These are phyloP conservation scores for Vaccinium vitisidaea DNA, from an alignment of 148 eudicot genomes.

Conservation along the genomic window DNA sequence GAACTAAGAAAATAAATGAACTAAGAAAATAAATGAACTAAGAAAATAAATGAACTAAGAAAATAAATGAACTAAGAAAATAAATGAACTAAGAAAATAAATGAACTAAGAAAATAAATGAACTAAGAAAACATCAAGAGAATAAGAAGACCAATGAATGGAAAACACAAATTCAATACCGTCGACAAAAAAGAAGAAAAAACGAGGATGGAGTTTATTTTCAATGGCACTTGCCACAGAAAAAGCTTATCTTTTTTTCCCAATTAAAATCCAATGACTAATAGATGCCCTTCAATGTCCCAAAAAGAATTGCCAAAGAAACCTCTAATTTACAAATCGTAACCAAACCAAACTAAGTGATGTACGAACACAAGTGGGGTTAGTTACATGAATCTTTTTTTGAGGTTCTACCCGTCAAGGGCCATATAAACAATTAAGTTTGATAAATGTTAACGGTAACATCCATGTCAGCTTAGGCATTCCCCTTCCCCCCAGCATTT, in stretches of 20 bases:
- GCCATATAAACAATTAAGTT: neutral
- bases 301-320: neutral
- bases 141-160: neutral
- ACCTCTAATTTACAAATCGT: neutral
- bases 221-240: neutral
- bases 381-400: neutral
- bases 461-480: neutral
- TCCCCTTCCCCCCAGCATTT: neutral
- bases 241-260: neutral
- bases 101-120: too few relatives aligned
- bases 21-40: too few relatives aligned
- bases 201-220: too few relatives aligned
- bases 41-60: too few relatives aligned
- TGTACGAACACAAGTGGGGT: neutral
- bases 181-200: neutral
- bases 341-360: neutral
- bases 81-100: too few relatives aligned
- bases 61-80: too few relatives aligned
- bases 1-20: too few relatives aligned
- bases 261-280: neutral
- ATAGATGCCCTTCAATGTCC: neutral
- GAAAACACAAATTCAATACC: neutral
- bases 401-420: neutral
- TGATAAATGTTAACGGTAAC: neutral
- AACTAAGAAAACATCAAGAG: neutral